Evolutionary conservation across 2,329 filamentous ascomycete genomes (phyloP), one percentile per base, ranked within the genome.

Genomic region (Colletotrichum lini): DNA sequence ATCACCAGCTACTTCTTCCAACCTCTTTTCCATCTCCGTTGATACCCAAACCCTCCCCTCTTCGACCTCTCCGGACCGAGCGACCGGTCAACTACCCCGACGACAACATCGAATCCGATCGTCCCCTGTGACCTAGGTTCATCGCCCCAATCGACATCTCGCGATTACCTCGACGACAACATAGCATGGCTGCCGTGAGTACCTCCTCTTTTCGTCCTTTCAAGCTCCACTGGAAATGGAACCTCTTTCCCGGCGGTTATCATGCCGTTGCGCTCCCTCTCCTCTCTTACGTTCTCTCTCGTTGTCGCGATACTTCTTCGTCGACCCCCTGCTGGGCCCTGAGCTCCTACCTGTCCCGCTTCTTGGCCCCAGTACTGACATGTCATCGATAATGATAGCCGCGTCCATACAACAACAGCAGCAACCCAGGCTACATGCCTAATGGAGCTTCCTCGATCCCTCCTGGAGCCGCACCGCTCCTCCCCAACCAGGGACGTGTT

Each of bases 401-500:
- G 74, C 83, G 83, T 79, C 78, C 81, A 74, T 84, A 83, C 82
- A 87, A 83, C 82, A 87, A 83, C 80, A 85, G 30, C 30, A 35
- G 83, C 80, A 86, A 84, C 79, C 81, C 82, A 76, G 86, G 86
- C 81, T 92, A 90, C 81, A 83, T 92, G 79, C 87, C 89, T 76
- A 92, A 92, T 82, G 90, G 90, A 79, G 87, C 86, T 74, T 82
- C 83, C 68, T 82, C 84, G 73, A 80, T 88, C 54, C 87, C 87
- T 74, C 84, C 89, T 50, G 90, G 90, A 78, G 90, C 90, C 75
- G 87, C 88, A 53, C 90, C 90, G 74, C 88, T 92, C 66, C 84
- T 92, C 70, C 90, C 90, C 67, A 92, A 92, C 80, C 90, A 92
- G 79, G 90, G 90, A 72, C 89, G 90, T 74, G 81, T 92, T 74